These are phyloP conservation scores for Silene vulgaris DNA, from an alignment of 179 eudicot species.

Conservation along the genomic window DNA sequence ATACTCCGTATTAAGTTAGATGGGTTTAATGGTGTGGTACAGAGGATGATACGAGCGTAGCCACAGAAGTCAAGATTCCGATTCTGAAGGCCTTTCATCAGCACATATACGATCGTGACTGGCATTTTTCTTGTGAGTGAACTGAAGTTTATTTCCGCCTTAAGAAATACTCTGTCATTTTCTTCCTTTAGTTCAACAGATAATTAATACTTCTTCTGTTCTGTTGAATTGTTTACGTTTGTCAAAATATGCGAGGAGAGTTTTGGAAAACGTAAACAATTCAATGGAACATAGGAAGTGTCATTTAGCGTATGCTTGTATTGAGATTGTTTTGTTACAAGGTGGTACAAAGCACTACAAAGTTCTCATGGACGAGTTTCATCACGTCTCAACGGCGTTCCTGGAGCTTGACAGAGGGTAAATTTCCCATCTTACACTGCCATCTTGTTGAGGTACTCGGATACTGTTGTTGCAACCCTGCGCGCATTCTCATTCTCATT, in stretches of 20 bases:
- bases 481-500: no score
- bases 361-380: conserved; percentile 91
- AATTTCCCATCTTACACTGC: neutral
- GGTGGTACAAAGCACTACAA: conserved; percentile 90
- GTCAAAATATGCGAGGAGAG: no score
- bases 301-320: neutral
- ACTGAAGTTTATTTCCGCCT: neutral
- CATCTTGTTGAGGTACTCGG: neutral
- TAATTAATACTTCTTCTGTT: neutral
- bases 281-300: no score
- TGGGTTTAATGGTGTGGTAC: conserved; percentile 21
- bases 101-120: conserved; percentile 67
- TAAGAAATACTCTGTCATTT: neutral
- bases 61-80: conserved; percentile 72
- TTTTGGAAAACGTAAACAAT: no score
- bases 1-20: no score
- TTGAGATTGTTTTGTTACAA: conserved; percentile 19
- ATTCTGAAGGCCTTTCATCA: conserved; percentile 69
- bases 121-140: conserved; percentile 89
- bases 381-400: conserved; percentile 83
- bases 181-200: no score
- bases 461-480: no score
- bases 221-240: no score
- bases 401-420: conserved; percentile 81
- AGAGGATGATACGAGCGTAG: conserved; percentile 97